phyloP scores from a whole-genome alignment of 2,329 filamentous ascomycete species.

The Myriosclerotinia duriaeana region DNA sequence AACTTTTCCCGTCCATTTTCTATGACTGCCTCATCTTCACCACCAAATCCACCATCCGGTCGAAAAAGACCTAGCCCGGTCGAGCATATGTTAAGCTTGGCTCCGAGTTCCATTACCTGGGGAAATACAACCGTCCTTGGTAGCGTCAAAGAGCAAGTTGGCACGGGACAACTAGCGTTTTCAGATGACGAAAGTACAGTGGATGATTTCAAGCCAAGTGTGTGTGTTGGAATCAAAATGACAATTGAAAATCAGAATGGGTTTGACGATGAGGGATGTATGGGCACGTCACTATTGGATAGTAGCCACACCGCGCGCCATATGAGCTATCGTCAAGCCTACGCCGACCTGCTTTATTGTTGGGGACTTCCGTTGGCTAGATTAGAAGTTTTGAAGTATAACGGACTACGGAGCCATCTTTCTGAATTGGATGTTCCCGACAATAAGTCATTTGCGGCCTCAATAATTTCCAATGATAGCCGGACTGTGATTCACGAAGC shows the following conservation, averaged over 20 bases:
- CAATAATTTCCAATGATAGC: conserved; percentile 36
- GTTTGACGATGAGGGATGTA: conserved; percentile 68
- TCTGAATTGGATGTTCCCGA: conserved; percentile 36
- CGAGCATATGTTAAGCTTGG: conserved; percentile 57
- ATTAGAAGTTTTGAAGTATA: conserved; percentile 69
- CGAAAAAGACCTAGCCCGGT: conserved; percentile 61
- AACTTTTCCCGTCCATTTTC: conserved; percentile 50
- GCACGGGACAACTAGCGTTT: conserved; percentile 31
- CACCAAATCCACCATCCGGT: conserved; percentile 46
- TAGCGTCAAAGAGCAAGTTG: conserved; percentile 40
- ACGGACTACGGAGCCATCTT: conserved; percentile 55
- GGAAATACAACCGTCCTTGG: conserved; percentile 43
- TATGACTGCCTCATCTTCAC: conserved; percentile 45
- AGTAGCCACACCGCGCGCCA: conserved; percentile 50
- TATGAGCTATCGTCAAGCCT: conserved; percentile 61
- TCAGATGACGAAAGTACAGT: conserved; percentile 38
- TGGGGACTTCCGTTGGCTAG: conserved; percentile 63
- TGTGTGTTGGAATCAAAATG: conserved; percentile 43
- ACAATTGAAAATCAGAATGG: conserved; percentile 61
- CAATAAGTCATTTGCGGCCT: conserved; percentile 36
- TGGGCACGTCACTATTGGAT: conserved; percentile 58
- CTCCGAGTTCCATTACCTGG: conserved; percentile 45
- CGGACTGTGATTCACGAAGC: conserved; percentile 31
- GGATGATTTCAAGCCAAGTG: conserved; percentile 30
- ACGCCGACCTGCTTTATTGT: conserved; percentile 67